Base-by-base conservation (phyloP, 78 protist species). In the Parvularia atlantis region DNA sequence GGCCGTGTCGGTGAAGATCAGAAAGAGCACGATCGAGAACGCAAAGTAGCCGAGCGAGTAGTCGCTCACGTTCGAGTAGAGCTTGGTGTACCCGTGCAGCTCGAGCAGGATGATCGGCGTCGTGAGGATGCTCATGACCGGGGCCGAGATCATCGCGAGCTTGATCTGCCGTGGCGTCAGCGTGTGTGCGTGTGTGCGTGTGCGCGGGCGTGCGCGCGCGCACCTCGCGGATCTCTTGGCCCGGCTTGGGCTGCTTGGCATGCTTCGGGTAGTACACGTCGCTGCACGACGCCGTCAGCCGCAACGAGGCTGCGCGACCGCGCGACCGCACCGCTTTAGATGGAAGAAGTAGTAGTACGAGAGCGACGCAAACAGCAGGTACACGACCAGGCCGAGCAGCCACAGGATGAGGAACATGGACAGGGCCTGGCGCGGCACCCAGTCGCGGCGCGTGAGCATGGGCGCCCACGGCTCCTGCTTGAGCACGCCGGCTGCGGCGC, bases 1-100 rank as follows among this genome's bases (percentile, higher is more conserved):
- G 41, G 69, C 10, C 48, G n/a, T 44, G 73, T 89, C 93, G 26
- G 83, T 82, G 82, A 84, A 81, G 33, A 66, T 0, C 36, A 89
- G n/a, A 68, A 84, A 84, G 50, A 26, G 2, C 30, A 69, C 0
- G 68, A 40, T 44, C 40, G 46, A 28, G 20, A 64, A 13, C 30
- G 31, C 7, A 35, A 67, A 26, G 61, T 63, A 74, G 9, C 24
- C n/a, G 16, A 0, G 6, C 6, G 79, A 78, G 63, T 52, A 64
- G 57, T 50, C 79, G 20, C 24, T 30, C 48, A 70, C 37, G 57
- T 28, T 16, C 52, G 53, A 40, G 78, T 80, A 77, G 28, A 85
- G 77, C 70, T 43, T 0, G 43, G 68, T 31, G 59, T 77, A 60
- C 30, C 85, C 86, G 24, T 63, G 31, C 28, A 73, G 40, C 22